phyloP scores from a whole-genome alignment of 2,329 filamentous ascomycete genomes.

The Dactylellina drechsleri region DNA sequence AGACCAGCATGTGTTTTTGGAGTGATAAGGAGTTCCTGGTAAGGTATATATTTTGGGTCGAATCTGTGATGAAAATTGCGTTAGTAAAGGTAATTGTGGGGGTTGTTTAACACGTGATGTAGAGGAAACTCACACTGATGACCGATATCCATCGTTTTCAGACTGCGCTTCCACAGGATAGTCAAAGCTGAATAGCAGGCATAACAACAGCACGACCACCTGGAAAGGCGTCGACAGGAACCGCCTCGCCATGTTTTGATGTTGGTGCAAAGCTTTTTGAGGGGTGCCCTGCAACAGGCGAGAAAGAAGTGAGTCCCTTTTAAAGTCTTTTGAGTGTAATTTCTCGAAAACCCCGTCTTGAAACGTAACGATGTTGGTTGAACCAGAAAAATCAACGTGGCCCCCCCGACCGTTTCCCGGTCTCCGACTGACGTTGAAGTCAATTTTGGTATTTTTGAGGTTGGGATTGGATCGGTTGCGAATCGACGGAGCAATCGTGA shows the following conservation, averaged over 20 bases:
- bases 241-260: slow-evolving; percentile 34
- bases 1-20: slow-evolving; percentile 56
- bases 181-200: slow-evolving; percentile 32
- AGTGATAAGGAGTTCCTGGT: slow-evolving; percentile 55
- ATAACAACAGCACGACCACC: slow-evolving; percentile 31
- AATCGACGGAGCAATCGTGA: not conserved
- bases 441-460: not conserved
- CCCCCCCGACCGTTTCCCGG: slow-evolving; percentile 1
- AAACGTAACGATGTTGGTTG: not conserved
- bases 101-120: not conserved
- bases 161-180: slow-evolving; percentile 31
- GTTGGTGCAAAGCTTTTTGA: slow-evolving; percentile 2
- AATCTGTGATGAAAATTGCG: slow-evolving; percentile 36
- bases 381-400: slow-evolving; percentile 3
- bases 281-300: no score
- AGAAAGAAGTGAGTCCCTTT: not conserved
- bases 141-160: slow-evolving; percentile 45
- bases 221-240: slow-evolving; percentile 32
- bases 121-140: slow-evolving; percentile 32
- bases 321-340: not conserved
- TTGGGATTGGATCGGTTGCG: not conserved
- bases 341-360: not conserved
- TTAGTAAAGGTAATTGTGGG: not conserved
- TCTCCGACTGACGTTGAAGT: not conserved
- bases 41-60: slow-evolving; percentile 57